Evolutionary conservation across 805 yeast genomes (phyloP), one percentile per base, ranked within the genome.

Genomic region (Maudiozyma pseudohumilis): DNA sequence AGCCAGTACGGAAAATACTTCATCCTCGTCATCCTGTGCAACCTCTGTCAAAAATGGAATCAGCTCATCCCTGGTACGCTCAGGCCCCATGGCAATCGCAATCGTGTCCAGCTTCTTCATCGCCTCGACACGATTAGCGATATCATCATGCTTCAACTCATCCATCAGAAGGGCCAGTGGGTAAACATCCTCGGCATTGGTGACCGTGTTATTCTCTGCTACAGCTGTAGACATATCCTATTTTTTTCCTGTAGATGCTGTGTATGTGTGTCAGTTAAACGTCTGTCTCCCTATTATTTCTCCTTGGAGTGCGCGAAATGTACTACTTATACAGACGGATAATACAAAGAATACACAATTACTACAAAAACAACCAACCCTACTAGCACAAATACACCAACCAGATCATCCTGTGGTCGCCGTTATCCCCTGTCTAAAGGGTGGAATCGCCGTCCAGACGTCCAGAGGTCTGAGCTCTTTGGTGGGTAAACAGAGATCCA

Each of bases 21-120:
- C 99, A 61, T 92, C 99, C 63, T 92, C 99, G 59, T 94, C 99
- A 52, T 92, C 99, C 47, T 84, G 92, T 8, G 88, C 86, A 19
- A 81, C 92, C 37, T 68, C 74, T 48, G 80, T 85, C 44, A 92
- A 70, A 53, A 89, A 92, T 26, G 97, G 96, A 38, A 92, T 68
- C 55, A 92, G 70, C 59, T 92, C 98, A 33, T 72, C 72, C 42
- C 95, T 71, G 9, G 97, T 83, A 54, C 97, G 74, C 58, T 86
- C 95, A 6, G 92, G 88, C 7, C 98, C 98, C 40, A 92, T 66
- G 2, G 97, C 98, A 36, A 86, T 68, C 24, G 97, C 95, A 54
- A 92, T 89, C 24, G 96, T 89, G 49, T 88, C 94, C 47, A 94
- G 69, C 48, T 92, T 77, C 52, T 82, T 83, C 94, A 92, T 88